Base-by-base conservation (phyloP, 2,329 filamentous ascomycete genomes). In the Pseudomassariella vexata region DNA sequence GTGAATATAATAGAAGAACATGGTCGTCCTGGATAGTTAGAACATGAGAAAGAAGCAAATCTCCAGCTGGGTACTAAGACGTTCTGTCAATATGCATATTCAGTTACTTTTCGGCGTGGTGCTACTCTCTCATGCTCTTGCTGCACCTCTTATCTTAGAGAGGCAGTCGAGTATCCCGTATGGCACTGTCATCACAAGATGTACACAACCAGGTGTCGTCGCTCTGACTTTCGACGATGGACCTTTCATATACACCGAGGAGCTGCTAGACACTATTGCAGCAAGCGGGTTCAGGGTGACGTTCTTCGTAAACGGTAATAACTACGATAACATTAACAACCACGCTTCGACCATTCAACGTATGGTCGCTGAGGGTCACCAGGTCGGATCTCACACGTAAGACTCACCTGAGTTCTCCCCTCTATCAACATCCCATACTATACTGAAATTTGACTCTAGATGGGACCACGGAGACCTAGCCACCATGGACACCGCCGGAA, bases 331-430 rank as follows among this genome's bases (percentile, higher is more conserved):
- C 38, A 66, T 65, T 11, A 36, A 47, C 9, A 36, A 42, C 8
- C 35, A 50, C 14, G 41, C 51, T 36, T 39, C 55, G 4, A n/a
- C 38, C 9, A 14, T 52, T 5, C 50, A 53, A 8, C 46, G 47
- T 4, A 51, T 59, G 32, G 59, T 56, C 12, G 40, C 41, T 9
- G 60, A 57, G 24, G 65, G 65, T n/a, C 67, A 71, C 41, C 67
- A 70, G 42, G 50, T 71, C 38, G 67, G 57, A 18, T 70, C 66
- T 28, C 67, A 70, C 41, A 68, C 65, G 56, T 63, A 46, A 23
- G 48, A 39, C 20, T 30, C 28, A 17, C 21, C 17, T 9, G 11
- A 9, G 7, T 6, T 15, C 8, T 7, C 9, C 8, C 12, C 15
- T 2, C 19, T 3, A 16, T 12, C 12, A 14, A 19, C 6, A 15